Percentiles rank a stretch among this genome's conserved stretches.
These are phyloP conservation scores for Lotus japonicus DNA, from an alignment of 306 rosid species.

Conservation along the genomic window DNA sequence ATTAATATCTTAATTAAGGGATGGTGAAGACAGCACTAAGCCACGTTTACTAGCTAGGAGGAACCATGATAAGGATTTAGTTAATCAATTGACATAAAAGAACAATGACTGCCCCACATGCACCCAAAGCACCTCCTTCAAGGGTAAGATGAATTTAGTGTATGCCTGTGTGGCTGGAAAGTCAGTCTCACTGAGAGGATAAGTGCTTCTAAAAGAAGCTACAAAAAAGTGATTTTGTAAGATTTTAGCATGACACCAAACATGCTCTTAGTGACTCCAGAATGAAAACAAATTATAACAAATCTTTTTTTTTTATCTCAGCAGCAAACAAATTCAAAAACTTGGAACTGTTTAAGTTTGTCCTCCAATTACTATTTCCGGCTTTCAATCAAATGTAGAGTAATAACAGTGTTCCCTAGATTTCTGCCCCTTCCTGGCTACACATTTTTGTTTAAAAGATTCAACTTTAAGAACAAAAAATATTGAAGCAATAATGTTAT, in stretches of 20 bases:
- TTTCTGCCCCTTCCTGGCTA: no score
- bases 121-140: background rate
- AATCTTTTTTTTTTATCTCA: no score
- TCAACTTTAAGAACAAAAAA: no score
- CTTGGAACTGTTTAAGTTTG: background rate
- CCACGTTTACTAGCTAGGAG: background rate
- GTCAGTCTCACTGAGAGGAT: no score
- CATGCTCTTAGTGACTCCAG: background rate
- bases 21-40: background rate
- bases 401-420: background rate
- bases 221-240: no score
- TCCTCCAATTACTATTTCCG: background rate
- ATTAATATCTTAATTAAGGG: conserved; percentile 20
- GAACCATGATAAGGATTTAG: background rate
- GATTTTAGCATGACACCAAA: no score
- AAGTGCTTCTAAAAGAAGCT: no score
- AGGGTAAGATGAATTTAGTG: background rate
- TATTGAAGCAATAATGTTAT: no score
- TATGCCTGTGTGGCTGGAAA: no score
- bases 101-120: conserved; percentile 10
- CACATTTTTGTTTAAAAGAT: no score
- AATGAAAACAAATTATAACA: background rate
- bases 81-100: background rate
- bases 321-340: background rate
- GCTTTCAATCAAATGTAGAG: background rate